Evolutionary conservation across 352 stramenopile species (phyloP).

Genomic region (Globisporangium cederbergense): DNA sequence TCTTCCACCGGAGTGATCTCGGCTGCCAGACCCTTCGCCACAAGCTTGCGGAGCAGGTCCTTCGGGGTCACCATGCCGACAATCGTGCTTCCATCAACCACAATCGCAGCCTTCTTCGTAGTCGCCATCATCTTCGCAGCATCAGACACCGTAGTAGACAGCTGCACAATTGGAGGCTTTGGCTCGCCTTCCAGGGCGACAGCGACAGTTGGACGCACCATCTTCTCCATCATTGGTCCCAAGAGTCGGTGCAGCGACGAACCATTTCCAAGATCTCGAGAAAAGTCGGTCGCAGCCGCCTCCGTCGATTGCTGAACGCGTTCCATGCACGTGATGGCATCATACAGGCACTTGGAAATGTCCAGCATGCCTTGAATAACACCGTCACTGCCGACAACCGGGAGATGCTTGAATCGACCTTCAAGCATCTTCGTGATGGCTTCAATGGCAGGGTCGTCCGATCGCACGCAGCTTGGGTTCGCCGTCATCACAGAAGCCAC

Average conservation of each 20-base stretch:
- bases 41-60: conserved; percentile 82
- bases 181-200: conserved; percentile 77
- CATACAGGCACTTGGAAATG: conserved; percentile 88
- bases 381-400: conserved; percentile 67
- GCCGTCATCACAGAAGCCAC: conserved; percentile 84
- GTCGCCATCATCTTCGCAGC: conserved; percentile 84
- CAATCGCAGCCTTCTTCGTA: conserved; percentile 84
- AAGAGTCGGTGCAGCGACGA: conserved; percentile 73
- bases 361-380: conserved; percentile 84
- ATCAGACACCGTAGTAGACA: conserved; percentile 63
- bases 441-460: conserved; percentile 80
- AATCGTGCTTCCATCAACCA: conserved; percentile 67
- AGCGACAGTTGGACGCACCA: conserved; percentile 82
- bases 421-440: conserved; percentile 89
- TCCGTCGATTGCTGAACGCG: conserved; percentile 86
- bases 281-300: conserved; percentile 74
- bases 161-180: conserved; percentile 72
- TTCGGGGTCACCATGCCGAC: conserved; percentile 85
- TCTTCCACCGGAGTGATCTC: conserved; percentile 76
- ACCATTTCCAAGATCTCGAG: conserved; percentile 61
- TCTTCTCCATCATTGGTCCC: conserved; percentile 88
- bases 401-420: conserved; percentile 85
- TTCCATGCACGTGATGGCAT: conserved; percentile 85
- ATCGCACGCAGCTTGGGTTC: conserved; percentile 75
- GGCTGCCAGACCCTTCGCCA: conserved; percentile 75